Percentiles rank a stretch among this genome's conserved stretches.
phyloP scores from a whole-genome alignment of 2,329 filamentous ascomycete species.

The Colletotrichum tofieldiae region DNA sequence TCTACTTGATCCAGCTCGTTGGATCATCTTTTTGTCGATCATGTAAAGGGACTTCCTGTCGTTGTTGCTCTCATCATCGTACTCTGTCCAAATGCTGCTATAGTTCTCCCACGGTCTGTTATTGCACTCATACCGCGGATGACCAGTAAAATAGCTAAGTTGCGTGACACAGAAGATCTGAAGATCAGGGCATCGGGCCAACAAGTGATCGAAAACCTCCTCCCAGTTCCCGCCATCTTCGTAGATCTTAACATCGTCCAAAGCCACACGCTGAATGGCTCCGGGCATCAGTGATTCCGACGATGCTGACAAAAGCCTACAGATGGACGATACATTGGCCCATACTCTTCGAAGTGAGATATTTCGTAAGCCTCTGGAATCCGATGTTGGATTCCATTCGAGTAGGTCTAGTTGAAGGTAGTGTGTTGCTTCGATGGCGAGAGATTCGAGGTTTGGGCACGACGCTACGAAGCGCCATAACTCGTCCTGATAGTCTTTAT shows the following conservation, averaged over 20 bases:
- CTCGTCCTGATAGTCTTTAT: conserved; percentile 23
- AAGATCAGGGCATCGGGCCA: conserved; percentile 11
- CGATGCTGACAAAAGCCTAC: background rate
- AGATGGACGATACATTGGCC: background rate
- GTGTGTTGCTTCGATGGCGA: conserved; percentile 22
- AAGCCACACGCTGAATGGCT: background rate
- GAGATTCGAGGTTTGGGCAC: conserved; percentile 24
- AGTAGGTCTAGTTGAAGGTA: conserved; percentile 22
- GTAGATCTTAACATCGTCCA: conserved; percentile 23
- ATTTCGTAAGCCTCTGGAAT: background rate
- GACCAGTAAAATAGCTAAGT: conserved; percentile 27
- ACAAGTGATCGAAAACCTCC: conserved; percentile 3
- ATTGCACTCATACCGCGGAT: conserved; percentile 12
- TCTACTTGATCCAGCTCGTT: background rate
- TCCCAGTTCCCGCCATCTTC: conserved; percentile 27
- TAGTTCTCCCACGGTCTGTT: conserved; percentile 10
- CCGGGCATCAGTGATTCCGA: background rate
- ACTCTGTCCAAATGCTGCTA: conserved; percentile 10
- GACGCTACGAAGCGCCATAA: conserved; percentile 26
- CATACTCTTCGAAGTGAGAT: conserved; percentile 14
- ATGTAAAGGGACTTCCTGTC: background rate
- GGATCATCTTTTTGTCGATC: conserved; percentile 3
- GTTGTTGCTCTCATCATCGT: background rate
- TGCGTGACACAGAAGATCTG: conserved; percentile 6
- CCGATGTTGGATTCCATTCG: background rate